Percentiles rank a stretch among this genome's conserved stretches.
Evolutionary conservation across 352 stramenopile species (phyloP).

Genomic region (Globisporangium paroecandrum): DNA sequence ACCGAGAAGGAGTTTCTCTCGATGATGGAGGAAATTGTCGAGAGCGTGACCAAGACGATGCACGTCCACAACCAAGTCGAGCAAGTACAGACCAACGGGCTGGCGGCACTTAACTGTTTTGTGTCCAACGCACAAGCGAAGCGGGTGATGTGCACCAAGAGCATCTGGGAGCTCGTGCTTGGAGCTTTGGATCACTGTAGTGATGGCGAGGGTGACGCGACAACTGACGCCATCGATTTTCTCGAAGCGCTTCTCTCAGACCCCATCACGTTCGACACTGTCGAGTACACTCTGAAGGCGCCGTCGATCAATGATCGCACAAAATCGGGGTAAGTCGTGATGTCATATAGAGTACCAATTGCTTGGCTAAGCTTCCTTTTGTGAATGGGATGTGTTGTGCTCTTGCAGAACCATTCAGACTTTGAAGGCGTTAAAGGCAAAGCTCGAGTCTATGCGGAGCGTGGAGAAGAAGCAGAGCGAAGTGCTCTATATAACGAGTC

Average conservation of each 20-base stretch:
- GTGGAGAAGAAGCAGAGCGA: conserved; percentile 1
- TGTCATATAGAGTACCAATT: not conserved
- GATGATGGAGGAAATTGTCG: conserved; percentile 23
- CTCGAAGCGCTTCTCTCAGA: conserved; percentile 40
- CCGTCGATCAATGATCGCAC: conserved; percentile 13
- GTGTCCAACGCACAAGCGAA: conserved; percentile 27
- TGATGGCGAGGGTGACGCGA: conserved; percentile 18
- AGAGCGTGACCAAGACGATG: conserved; percentile 35
- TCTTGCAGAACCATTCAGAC: conserved; percentile 8
- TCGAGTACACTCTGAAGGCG: conserved; percentile 9
- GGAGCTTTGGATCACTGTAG: conserved; percentile 21
- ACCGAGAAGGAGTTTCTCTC: conserved; percentile 7
- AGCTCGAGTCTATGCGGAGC: not conserved
- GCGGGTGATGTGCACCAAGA: conserved; percentile 14
- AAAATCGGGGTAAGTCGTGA: conserved; percentile 8
- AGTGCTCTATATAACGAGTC: not conserved
- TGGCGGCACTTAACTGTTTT: conserved; percentile 47
- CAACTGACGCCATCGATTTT: conserved; percentile 35
- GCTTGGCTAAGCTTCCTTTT: not conserved
- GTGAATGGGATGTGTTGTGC: not conserved
- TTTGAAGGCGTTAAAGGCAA: conserved; percentile 8
- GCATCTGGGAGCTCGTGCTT: conserved; percentile 32
- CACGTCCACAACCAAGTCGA: conserved; percentile 25
- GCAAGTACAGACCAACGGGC: conserved; percentile 47
- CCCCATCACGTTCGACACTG: conserved; percentile 8